phyloP scores from a whole-genome alignment of 331 rosid species.

The Stylosanthes scabra region DNA sequence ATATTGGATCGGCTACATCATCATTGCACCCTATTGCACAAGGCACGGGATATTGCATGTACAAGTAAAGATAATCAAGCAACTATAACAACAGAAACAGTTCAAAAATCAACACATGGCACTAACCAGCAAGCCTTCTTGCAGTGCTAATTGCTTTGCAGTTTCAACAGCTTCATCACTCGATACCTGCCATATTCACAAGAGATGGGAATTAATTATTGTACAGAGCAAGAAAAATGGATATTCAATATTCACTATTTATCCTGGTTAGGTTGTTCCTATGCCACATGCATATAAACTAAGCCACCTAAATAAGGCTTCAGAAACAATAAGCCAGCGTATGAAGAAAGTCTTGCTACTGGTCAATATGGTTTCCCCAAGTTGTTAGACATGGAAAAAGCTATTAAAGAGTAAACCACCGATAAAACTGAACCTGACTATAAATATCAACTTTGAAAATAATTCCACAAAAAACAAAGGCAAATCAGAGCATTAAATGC shows the following conservation, averaged over 20 bases:
- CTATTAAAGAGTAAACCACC: neutral
- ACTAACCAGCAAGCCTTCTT: conserved; percentile 97
- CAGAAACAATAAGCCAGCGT: conserved; percentile 23
- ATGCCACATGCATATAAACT: conserved; percentile 9
- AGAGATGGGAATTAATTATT: conserved; percentile 31
- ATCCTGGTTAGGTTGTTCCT: conserved; percentile 4
- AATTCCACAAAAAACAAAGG: conserved; percentile 11
- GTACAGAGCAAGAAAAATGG: conserved; percentile 22
- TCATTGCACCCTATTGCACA: too few species aligned
- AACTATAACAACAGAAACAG: conserved; percentile 28
- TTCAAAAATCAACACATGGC: conserved; percentile 26
- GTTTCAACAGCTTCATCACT: conserved; percentile 94
- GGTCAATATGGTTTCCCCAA: conserved; percentile 16
- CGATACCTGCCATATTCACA: conserved; percentile 71
- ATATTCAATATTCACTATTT: conserved; percentile 30
- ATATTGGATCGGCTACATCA: too few species aligned
- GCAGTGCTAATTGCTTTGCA: conserved; percentile 91
- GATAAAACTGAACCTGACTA: conserved; percentile 8
- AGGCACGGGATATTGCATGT: conserved; percentile 11
- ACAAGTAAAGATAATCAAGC: neutral
- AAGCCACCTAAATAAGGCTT: conserved; percentile 10
- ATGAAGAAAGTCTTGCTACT: conserved; percentile 21
- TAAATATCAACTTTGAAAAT: conserved; percentile 9
- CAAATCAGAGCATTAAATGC: conserved; percentile 29
- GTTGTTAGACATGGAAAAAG: conserved; percentile 27